phyloP scores from a whole-genome alignment of 2,329 filamentous ascomycete genomes.

The Elsinoe ampelina region DNA sequence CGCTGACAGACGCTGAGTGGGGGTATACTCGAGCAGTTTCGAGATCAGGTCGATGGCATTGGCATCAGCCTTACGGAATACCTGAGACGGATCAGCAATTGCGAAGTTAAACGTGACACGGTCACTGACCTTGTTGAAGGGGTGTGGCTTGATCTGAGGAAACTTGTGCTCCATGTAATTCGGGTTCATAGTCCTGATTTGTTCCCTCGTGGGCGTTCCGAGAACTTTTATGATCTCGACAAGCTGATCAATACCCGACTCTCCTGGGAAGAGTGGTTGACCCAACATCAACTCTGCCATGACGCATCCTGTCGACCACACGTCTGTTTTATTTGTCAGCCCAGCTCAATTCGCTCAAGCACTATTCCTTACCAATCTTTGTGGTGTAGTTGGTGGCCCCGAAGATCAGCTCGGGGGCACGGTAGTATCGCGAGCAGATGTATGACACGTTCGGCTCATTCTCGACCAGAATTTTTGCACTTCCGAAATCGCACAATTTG shows the following conservation, averaged over 20 bases:
- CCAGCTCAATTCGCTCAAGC: slow-evolving; percentile 12
- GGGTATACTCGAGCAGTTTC: slow-evolving; percentile 88
- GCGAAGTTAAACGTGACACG: slow-evolving; percentile 13
- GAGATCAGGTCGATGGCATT: slow-evolving; percentile 94
- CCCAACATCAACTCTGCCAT: slow-evolving; percentile 99
- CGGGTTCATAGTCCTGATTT: slow-evolving; percentile 99
- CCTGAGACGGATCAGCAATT: slow-evolving; percentile 37
- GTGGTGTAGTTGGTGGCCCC: slow-evolving; percentile 99
- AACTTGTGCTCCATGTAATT: slow-evolving; percentile 99
- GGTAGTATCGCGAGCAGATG: slow-evolving; percentile 98
- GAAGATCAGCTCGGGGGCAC: slow-evolving; percentile 95
- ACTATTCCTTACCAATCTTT: slow-evolving; percentile 74
- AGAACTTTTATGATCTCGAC: slow-evolving; percentile 99
- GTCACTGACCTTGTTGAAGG: slow-evolving; percentile 73
- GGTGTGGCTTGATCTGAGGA: slow-evolving; percentile 98
- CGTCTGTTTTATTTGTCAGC: slow-evolving; percentile 52
- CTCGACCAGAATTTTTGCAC: slow-evolving; percentile 95
- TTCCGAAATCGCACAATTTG: slow-evolving; percentile 98
- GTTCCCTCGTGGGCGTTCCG: slow-evolving; percentile 90
- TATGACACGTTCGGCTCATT: slow-evolving; percentile 99
- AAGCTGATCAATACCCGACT: slow-evolving; percentile 96
- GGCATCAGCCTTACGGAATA: slow-evolving; percentile 90
- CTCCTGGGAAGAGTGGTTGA: slow-evolving; percentile 92
- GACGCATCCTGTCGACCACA: slow-evolving; percentile 98
- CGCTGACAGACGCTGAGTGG: slow-evolving; percentile 85